Base-by-base conservation (phyloP, 768 basidiomycete genomes). In the Lenzites betulinus region DNA sequence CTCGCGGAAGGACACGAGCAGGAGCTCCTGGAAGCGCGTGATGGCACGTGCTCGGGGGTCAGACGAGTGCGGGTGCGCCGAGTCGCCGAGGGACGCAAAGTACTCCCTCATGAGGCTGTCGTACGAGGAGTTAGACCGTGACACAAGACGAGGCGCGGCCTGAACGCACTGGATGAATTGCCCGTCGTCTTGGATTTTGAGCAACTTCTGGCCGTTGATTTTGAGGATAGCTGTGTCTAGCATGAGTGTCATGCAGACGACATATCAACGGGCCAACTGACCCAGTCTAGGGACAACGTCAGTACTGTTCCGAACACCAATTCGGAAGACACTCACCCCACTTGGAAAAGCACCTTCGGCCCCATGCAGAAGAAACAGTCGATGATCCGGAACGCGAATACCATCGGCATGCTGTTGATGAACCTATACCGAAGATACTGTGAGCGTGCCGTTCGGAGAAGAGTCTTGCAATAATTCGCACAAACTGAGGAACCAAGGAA, bases 301-400 rank as follows among this genome's bases (percentile, higher is more conserved):
- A 66, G 51, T 33, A 53, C 13, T 12, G 22, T 53, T 30, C 42
- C 39, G 11, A 58, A 9, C 1, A 26, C 7, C 20, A 26, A 39
- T 15, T 35, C 42, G 52, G 43, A 63, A 50, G 48, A 47, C 51
- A 76, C 89, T 73, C 72, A 95, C 93, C 95, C 96, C 54, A 99
- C 93, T 84, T 99, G 97, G 79, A 99, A 99, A 42, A 99, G 77
- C 1, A 99, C 97, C 68, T 96, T 98, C 0, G 95, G 93, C 0
- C 97, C 97, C 96, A 99, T 98, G 66, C 94, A 95, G 77, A 98
- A 89, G 79, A 98, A 95, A 72, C 95, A 98, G 71, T 98, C 95
- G 2, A 95, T 93, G 70, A 97, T 92, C 33, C 97, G 86, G 79
- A 97, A 99, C 0, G 96, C 96, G 69, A 98, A 99, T 42, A 99